Conservation (phyloP, 2,329 filamentous ascomycete genomes). For the Cadophora malorum region DNA sequence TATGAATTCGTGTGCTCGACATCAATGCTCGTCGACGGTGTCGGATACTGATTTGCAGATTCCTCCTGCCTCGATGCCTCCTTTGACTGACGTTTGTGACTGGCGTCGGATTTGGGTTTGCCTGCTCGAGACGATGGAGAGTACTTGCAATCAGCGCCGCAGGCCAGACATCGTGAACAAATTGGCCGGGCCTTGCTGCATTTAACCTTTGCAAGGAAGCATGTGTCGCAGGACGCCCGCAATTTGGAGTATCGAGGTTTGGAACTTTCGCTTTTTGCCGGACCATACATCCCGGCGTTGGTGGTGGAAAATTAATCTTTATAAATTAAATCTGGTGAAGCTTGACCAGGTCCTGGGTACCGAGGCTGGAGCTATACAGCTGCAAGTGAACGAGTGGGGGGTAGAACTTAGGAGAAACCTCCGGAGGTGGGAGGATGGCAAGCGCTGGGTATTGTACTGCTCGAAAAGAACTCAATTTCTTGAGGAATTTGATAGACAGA, state of each 20-base stretch:
- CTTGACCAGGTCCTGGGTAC: not conserved
- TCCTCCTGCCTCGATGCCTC: conserved; percentile 24
- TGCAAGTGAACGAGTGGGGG: conserved; percentile 9
- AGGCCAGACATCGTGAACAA: conserved; percentile 58
- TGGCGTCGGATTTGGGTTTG: conserved; percentile 52
- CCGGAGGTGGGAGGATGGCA: not conserved
- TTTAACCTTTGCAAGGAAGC: conserved; percentile 62
- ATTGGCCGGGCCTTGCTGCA: conserved; percentile 60
- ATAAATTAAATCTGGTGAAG: conserved; percentile 10
- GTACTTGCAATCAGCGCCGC: conserved; percentile 58
- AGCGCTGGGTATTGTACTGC: not conserved
- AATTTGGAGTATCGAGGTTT: conserved; percentile 50
- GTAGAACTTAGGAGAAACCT: not conserved
- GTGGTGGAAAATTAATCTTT: conserved; percentile 10
- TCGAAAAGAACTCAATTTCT: not conserved
- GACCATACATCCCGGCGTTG: conserved; percentile 19
- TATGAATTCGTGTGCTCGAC: conserved; percentile 25
- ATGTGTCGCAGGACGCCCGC: conserved; percentile 59
- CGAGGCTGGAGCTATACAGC: not conserved
- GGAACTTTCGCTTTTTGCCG: conserved; percentile 18
- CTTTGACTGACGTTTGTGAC: conserved; percentile 20
- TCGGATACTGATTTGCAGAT: conserved; percentile 12
- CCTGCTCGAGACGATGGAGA: conserved; percentile 59
- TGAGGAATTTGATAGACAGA: not conserved
- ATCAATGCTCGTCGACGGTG: conserved; percentile 21